Evolutionary conservation across 1,284 basidiomycete genomes (phyloP), one percentile per base, ranked within the genome.

Genomic region (Abortiporus biennis): DNA sequence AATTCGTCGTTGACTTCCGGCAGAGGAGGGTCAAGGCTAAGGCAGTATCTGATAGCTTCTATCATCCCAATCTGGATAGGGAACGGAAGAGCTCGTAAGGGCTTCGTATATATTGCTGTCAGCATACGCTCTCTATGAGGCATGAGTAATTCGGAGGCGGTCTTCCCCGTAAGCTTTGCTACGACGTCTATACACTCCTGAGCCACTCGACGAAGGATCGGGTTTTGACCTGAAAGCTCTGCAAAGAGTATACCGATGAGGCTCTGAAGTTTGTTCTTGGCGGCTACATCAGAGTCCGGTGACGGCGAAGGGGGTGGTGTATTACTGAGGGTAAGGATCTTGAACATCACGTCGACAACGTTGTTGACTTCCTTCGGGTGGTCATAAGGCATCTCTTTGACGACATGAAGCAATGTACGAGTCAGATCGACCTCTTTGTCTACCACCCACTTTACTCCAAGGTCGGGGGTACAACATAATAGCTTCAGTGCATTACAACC

Each of bases 1-100:
- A 99, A 79, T 63, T 97, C 92, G 44, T 97, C 93, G 52, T 90
- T 92, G 41, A 92, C 73, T 54, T 94, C 92, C 1, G 92, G 83
- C 25, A 97, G 74, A 1, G 90, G 87, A 9, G 93, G 92, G 31
- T 85, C 78, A 25, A 89, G 70, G 52, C 79, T 85, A 46, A 95
- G 76, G 58, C 91, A 90, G 61, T 94, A 99, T 15, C 94, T 89
- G 47, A 99, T 83, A 9, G 93, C 93, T 58, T 99, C 96, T 45
- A 99, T 94, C 76, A 98, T 93, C 23, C 94, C 96, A 44, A 99
- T 97, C 63, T 99, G 96, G 62, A 95, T 92, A 12, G 88, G 78
- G 59, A 98, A 95, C 1, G 94, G 93, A 15, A 99, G 74, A 0
- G 96, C 96, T 43, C 96, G 78, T n/a, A 99, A 74, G 15, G 96